Evolutionary conservation across 176 grass and related monocot genomes (phyloP), one percentile per base, ranked within the genome.

Genomic region (Oryza rufipogon): DNA sequence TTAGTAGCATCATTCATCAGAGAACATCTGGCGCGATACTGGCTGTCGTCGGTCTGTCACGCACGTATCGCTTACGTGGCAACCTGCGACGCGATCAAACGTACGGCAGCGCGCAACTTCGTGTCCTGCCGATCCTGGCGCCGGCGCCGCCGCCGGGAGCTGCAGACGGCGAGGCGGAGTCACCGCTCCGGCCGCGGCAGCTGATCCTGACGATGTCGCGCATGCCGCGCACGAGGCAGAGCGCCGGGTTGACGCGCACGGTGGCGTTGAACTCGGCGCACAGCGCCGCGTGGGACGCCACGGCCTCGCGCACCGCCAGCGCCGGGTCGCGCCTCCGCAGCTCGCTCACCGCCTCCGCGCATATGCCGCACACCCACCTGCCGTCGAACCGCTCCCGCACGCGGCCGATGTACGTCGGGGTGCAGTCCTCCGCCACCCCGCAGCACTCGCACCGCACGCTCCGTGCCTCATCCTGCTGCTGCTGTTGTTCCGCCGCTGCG

Each of bases 391-490:
- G 80, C 71, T 82, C 83, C 11, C 83, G 70, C 36, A 86, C 69
- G 52, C 66, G 73, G 64, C 51, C 68, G 78, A 90, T 90, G 88
- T 86, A 90, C 33, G 54, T 80, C 22, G 88, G 83, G 25, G 88
- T 90, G 83, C 88, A 90, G 19, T 90, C 88, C 75, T 90, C 88
- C 58, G 83, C 42, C 71, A 90, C 77, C 49, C 71, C 72, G 75
- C 88, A 90, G 38, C 88, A 90, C 80, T 90, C 88, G 74, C 83
- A 90, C 64, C 69, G 56, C 75, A 87, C 81, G 12, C 47, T 75
- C 69, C 74, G 16, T 1, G 76, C 54, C 16, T 60, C 54, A 7
- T 60, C 17, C 54, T 60, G 54, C 19, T 60, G 54, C 80, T 48
- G 46, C 46, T 87, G 76, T 45, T 87, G 76, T 45, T 22, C 75